Conservation (phyloP, 169 alveolate genomes). For the Fabrea salina region DNA sequence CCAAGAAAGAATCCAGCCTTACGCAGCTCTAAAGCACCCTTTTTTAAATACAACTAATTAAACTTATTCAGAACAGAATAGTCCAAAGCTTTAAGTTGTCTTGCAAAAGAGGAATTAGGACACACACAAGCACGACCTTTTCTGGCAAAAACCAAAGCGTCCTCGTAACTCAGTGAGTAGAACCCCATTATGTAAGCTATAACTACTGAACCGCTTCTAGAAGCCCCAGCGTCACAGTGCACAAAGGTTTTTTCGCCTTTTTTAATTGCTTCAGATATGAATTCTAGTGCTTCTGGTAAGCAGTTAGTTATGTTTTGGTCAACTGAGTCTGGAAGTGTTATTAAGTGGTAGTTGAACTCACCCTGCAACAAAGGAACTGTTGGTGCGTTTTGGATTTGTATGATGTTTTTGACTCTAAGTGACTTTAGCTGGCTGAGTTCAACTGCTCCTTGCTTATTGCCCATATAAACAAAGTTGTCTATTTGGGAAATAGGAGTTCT, state of each 20-base stretch:
- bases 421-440: not conserved
- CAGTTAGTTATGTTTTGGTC: not conserved
- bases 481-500: not conserved
- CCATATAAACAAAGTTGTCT: not conserved
- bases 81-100: not conserved
- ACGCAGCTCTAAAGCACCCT: constrained; percentile 95
- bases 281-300: not conserved
- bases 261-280: not conserved
- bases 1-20: constrained; percentile 92
- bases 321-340: not conserved
- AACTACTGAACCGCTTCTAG: constrained; percentile 37
- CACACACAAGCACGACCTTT: not conserved
- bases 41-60: constrained; percentile 57
- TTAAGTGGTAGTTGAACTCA: not conserved
- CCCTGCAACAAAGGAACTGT: not conserved
- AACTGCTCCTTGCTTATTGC: not conserved
- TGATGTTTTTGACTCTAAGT: not conserved
- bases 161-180: not conserved
- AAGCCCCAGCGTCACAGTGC: constrained; percentile 44
- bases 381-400: not conserved
- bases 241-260: not conserved
- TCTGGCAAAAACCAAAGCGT: not conserved
- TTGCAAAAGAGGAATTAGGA: not conserved
- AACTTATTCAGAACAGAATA: not conserved
- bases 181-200: constrained; percentile 40